Percentiles rank a stretch among this genome's conserved stretches.
These are phyloP conservation scores for Candida mattraensis DNA, from an alignment of 805 yeast species.

Conservation along the genomic window DNA sequence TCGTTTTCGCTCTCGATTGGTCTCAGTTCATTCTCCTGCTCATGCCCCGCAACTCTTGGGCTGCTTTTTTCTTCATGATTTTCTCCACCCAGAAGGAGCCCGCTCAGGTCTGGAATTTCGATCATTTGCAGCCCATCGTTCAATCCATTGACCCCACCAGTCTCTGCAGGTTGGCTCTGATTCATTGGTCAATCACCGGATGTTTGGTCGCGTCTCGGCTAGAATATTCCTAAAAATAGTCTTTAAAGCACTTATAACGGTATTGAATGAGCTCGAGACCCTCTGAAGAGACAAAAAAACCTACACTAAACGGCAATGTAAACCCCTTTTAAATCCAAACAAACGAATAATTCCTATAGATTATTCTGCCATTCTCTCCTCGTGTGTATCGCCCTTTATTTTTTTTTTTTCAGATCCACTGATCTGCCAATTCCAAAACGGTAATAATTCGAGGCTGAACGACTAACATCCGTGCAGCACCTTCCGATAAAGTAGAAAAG, in stretches of 20 bases:
- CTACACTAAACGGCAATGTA: conserved; percentile 1
- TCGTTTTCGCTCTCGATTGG: too few species aligned
- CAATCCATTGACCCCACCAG: conserved; percentile 1
- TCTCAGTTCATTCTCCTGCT: too few species aligned
- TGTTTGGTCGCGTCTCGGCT: not conserved
- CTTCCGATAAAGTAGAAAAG: too few species aligned
- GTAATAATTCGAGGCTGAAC: too few species aligned
- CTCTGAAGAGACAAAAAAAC: not conserved
- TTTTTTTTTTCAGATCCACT: too few species aligned
- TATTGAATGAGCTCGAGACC: not conserved
- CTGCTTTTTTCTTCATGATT: not conserved
- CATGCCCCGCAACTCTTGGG: too few species aligned
- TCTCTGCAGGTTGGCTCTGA: not conserved
- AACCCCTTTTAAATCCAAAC: too few species aligned
- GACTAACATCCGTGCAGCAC: too few species aligned
- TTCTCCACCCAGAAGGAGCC: conserved; percentile 8
- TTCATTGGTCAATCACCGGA: conserved; percentile 2
- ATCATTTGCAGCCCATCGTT: conserved; percentile 15
- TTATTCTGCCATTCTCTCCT: too few species aligned
- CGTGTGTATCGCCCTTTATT: too few species aligned
- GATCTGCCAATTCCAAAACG: too few species aligned
- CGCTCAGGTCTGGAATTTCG: conserved; percentile 26
- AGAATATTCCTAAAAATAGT: not conserved
- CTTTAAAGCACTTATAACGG: not conserved
- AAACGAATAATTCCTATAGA: too few species aligned